phyloP scores from a whole-genome alignment of 2,329 filamentous ascomycete species.

The Hortaea werneckii region DNA sequence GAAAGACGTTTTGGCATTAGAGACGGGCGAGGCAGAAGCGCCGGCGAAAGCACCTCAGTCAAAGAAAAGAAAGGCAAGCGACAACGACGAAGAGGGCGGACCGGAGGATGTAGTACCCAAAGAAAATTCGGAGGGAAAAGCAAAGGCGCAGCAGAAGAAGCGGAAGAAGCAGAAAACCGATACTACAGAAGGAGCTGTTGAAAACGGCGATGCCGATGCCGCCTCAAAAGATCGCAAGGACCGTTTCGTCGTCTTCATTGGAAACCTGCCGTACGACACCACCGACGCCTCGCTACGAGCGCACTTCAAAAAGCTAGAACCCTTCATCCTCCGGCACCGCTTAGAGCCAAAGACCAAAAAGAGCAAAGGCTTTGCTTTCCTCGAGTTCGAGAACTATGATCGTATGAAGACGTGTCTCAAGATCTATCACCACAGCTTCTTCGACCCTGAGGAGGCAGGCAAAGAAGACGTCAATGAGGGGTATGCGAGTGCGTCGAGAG shows the following conservation, averaged over 20 bases:
- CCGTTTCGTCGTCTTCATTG: slow-evolving; percentile 71
- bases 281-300: slow-evolving; percentile 57
- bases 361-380: slow-evolving; percentile 70
- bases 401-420: slow-evolving; percentile 89
- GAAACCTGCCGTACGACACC: slow-evolving; percentile 81
- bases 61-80: slow-evolving; percentile 17
- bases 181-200: slow-evolving; percentile 7
- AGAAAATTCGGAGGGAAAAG: neutral
- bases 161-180: slow-evolving; percentile 14
- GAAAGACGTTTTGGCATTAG: slow-evolving; percentile 10
- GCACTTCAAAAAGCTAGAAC: slow-evolving; percentile 70
- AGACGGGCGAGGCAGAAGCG: slow-evolving; percentile 6
- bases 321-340: slow-evolving; percentile 60
- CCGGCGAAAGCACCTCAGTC: slow-evolving; percentile 8
- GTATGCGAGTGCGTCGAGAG: slow-evolving; percentile 4
- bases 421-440: slow-evolving; percentile 77
- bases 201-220: neutral
- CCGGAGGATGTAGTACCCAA: neutral
- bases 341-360: slow-evolving; percentile 55
- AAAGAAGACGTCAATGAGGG: slow-evolving; percentile 2
- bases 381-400: slow-evolving; percentile 80
- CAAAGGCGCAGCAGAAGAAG: slow-evolving; percentile 6
- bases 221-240: slow-evolving; percentile 30
- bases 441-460: slow-evolving; percentile 37
- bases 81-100: neutral